These are phyloP conservation scores for Parastagonospora avenae DNA, from an alignment of 2,329 filamentous ascomycete species.

Conservation along the genomic window DNA sequence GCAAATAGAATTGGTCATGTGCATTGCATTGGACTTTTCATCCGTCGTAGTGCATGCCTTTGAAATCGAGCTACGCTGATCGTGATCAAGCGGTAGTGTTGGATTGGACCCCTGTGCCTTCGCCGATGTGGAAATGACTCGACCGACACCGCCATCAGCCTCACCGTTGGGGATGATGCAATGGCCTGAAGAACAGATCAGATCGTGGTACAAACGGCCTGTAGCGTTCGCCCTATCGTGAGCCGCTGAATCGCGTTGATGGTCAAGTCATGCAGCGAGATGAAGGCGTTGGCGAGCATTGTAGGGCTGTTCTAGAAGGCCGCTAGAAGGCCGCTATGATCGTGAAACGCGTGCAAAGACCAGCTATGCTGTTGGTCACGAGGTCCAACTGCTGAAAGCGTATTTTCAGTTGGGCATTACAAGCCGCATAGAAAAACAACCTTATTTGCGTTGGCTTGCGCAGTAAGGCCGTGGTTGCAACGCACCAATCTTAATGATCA, in stretches of 20 bases:
- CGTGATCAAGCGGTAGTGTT: background rate
- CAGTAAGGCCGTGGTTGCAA: too few species aligned
- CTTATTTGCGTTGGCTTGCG: too few species aligned
- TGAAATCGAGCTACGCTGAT: too few species aligned
- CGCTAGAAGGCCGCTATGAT: conserved; percentile 37
- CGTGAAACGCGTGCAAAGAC: conserved; percentile 31
- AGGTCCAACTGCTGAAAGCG: conserved; percentile 14
- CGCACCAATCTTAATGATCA: too few species aligned
- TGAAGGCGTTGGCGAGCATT: conserved; percentile 34
- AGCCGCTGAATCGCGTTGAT: conserved; percentile 17
- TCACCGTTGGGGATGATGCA: conserved; percentile 18
- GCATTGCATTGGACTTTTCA: too few species aligned
- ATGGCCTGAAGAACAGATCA: conserved; percentile 16
- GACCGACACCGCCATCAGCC: conserved; percentile 3
- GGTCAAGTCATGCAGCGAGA: conserved; percentile 19
- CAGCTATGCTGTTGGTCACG: conserved; percentile 13
- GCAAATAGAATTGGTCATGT: too few species aligned
- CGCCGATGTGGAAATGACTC: conserved; percentile 10
- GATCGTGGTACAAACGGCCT: conserved; percentile 14
- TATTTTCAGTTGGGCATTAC: conserved; percentile 14
- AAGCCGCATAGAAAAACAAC: conserved; percentile 10
- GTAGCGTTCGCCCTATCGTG: conserved; percentile 17
- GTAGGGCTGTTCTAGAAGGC: conserved; percentile 30
- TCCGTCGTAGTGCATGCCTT: too few species aligned
- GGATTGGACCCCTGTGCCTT: background rate